Percentiles rank a stretch among this genome's conserved stretches.
phyloP scores from a whole-genome alignment of 23 red algal genomes.

The Gracilaria vermiculophylla region DNA sequence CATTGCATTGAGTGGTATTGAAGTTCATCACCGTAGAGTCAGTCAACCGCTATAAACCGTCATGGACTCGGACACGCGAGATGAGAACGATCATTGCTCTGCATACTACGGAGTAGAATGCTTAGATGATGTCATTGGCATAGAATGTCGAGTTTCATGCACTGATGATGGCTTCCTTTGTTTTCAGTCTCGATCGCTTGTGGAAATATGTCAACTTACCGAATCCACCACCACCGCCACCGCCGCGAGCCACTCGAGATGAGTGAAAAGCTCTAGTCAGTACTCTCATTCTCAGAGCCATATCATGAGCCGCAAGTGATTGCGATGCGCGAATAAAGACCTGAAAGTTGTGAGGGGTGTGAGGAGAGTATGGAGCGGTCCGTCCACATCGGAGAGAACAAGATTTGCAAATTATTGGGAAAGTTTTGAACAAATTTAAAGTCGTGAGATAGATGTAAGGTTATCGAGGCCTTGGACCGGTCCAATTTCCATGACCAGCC shows the following conservation, averaged over 20 bases:
- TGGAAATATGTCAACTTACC: neutral
- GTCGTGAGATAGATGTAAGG: no score
- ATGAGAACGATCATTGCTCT: neutral
- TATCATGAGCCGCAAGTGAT: neutral
- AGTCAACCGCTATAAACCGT: neutral
- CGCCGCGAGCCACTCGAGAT: constrained; percentile 31
- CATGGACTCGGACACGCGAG: neutral
- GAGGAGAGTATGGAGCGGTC: no score
- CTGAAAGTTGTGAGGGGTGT: neutral
- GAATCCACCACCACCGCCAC: constrained; percentile 5
- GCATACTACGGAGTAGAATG: neutral
- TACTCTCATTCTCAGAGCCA: constrained; percentile 15
- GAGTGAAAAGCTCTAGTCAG: constrained; percentile 39
- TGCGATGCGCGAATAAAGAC: neutral
- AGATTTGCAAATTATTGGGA: no score
- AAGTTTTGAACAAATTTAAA: no score
- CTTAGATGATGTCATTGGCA: neutral
- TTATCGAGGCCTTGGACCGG: no score
- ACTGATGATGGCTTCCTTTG: neutral
- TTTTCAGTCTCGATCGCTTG: neutral
- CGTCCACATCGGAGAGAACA: no score
- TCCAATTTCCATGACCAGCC: no score
- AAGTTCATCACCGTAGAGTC: no score
- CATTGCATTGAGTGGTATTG: no score
- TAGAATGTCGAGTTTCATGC: neutral